These are phyloP conservation scores for Dianthus caryophyllus DNA, from an alignment of 148 eudicot species.

Conservation along the genomic window DNA sequence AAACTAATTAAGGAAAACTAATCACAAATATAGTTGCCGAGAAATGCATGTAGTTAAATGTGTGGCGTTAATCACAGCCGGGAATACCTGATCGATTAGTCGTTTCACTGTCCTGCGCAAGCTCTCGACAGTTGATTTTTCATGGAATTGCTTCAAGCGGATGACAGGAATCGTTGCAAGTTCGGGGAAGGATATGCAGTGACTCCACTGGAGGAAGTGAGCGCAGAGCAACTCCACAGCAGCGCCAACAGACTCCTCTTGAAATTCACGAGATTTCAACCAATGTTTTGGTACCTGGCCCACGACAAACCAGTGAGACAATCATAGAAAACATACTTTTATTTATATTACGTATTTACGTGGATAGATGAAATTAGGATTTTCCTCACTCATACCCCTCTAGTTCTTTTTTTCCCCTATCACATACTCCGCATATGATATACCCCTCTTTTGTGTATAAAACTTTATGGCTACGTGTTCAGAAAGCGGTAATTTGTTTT, in stretches of 20 bases:
- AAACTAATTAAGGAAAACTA: neutral
- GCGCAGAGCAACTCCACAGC: slow-evolving; percentile 58
- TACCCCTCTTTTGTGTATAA: too few species aligned
- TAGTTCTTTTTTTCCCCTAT: too few species aligned
- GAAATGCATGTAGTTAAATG: neutral
- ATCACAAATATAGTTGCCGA: neutral
- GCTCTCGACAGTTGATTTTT: slow-evolving; percentile 49
- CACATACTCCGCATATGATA: too few species aligned
- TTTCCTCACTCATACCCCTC: too few species aligned
- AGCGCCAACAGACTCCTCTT: slow-evolving; percentile 62
- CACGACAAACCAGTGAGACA: slow-evolving; percentile 6
- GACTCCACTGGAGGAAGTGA: slow-evolving; percentile 87
- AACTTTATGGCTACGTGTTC: too few species aligned
- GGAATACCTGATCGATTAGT: slow-evolving; percentile 75
- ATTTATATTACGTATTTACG: too few species aligned
- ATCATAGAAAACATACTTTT: too few species aligned
- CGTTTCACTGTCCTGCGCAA: slow-evolving; percentile 62
- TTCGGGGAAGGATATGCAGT: slow-evolving; percentile 89
- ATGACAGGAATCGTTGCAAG: slow-evolving; percentile 70
- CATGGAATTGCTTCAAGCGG: slow-evolving; percentile 62
- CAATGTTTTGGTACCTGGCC: slow-evolving; percentile 79
- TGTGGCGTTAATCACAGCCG: neutral
- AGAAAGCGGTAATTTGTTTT: too few species aligned
- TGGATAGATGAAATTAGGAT: too few species aligned
- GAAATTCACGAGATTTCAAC: slow-evolving; percentile 62